These are phyloP conservation scores for Blastocystis sp. DNA, from an alignment of 352 stramenopile species.

Conservation along the genomic window DNA sequence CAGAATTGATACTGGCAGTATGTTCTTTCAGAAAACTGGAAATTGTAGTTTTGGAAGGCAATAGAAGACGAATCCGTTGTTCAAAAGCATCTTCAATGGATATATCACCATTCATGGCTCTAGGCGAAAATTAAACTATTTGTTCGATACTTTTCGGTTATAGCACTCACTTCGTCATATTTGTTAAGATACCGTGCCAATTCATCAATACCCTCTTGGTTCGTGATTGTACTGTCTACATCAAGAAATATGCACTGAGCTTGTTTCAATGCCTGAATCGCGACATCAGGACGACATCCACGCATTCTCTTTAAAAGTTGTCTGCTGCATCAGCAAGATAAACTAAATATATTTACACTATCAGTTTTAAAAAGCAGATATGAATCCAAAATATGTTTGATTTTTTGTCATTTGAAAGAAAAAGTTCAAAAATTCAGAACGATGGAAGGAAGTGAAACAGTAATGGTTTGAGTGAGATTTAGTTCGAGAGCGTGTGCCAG, in stretches of 20 bases:
- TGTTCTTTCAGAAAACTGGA: background rate
- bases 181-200: conserved; percentile 47
- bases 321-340: background rate
- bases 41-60: background rate
- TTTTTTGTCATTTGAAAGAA: background rate
- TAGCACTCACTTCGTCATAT: background rate
- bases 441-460: background rate
- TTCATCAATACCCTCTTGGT: conserved; percentile 61
- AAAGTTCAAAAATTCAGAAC: background rate
- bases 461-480: background rate
- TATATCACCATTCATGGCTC: conserved; percentile 51
- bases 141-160: conserved; percentile 30
- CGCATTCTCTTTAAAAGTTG: background rate
- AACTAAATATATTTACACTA: background rate
- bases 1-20: background rate
- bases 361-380: background rate
- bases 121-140: background rate
- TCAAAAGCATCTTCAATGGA: conserved; percentile 49
- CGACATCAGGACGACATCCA: background rate
- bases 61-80: conserved; percentile 10
- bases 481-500: conserved; percentile 2
- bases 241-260: conserved; percentile 51
- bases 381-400: background rate
- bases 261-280: conserved; percentile 4
- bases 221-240: conserved; percentile 54